phyloP scores from a whole-genome alignment of 192 early-diverging fungal species.

The Entophlyctis luteolus region DNA sequence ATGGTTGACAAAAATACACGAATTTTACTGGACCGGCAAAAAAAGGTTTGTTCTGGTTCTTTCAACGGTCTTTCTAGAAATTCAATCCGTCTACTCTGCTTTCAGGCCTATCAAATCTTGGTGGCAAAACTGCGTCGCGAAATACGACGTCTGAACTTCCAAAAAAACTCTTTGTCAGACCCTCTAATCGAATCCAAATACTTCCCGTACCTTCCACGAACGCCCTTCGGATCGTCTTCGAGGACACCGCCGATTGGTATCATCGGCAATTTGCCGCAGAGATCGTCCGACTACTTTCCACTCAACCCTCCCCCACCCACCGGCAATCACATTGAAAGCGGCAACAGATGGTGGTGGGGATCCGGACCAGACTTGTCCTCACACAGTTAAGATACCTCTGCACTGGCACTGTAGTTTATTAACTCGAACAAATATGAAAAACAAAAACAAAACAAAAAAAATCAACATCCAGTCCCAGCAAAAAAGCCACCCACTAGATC shows the following conservation, averaged over 20 bases:
- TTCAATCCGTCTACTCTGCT: not conserved
- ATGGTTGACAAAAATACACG: conserved; percentile 37
- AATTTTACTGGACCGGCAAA: conserved; percentile 42
- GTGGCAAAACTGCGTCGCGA: conserved; percentile 45
- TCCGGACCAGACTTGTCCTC: conserved; percentile 35
- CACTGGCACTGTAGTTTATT: too few relatives aligned
- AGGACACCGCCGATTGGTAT: conserved; percentile 33
- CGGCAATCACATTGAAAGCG: conserved; percentile 49
- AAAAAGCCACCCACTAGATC: not conserved
- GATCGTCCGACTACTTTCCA: conserved; percentile 41
- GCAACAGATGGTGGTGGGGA: conserved; percentile 52
- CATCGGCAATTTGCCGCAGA: conserved; percentile 38
- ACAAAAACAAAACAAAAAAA: not conserved
- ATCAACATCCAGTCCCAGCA: conserved; percentile 11
- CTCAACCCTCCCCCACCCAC: conserved; percentile 49
- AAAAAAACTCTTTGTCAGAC: conserved; percentile 45
- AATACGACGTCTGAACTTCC: conserved; percentile 43
- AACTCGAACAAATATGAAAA: not conserved
- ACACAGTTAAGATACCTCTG: too few relatives aligned
- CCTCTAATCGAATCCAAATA: conserved; percentile 50
- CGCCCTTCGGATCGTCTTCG: conserved; percentile 29
- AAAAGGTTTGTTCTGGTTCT: conserved; percentile 33
- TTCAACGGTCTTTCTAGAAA: conserved; percentile 1
- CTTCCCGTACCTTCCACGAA: conserved; percentile 46
- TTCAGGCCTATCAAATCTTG: conserved; percentile 47